A percentile compares a stretch with the other conserved stretches of the same genome.
Evolutionary conservation across 257 asterid genomes (phyloP).

Genomic region (Anisodus acutangulus): DNA sequence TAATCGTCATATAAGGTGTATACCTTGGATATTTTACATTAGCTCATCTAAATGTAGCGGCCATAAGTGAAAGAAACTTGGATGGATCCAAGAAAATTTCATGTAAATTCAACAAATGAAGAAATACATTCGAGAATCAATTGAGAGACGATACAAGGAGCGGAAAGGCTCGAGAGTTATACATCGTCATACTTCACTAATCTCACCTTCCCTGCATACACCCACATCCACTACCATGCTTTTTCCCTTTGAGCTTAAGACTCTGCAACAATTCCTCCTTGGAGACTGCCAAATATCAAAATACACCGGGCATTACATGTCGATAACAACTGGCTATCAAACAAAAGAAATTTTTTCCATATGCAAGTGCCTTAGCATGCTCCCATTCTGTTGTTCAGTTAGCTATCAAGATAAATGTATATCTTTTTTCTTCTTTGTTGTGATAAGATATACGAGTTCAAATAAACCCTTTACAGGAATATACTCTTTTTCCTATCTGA

Average conservation of each 20-base stretch:
- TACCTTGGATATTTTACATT: conserved; percentile 28
- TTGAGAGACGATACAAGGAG: conserved; percentile 18
- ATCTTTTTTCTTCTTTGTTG: not conserved
- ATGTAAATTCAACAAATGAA: conserved; percentile 45
- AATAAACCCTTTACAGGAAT: not conserved
- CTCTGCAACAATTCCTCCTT: conserved; percentile 84
- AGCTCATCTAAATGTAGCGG: not conserved
- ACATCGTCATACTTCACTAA: conserved; percentile 43
- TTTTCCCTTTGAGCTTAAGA: conserved; percentile 45
- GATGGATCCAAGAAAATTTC: conserved; percentile 16
- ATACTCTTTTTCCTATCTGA: not conserved
- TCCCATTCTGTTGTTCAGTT: not conserved
- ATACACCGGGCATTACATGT: conserved; percentile 6
- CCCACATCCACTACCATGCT: conserved; percentile 70
- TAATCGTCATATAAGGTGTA: not conserved
- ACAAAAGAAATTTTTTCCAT: not conserved
- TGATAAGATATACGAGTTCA: not conserved
- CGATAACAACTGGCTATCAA: not conserved
- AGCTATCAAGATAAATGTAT: not conserved
- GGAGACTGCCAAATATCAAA: conserved; percentile 62
- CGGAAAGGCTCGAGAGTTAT: not conserved
- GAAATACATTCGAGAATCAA: conserved; percentile 37
- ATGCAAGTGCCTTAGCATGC: not conserved
- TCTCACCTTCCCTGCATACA: conserved; percentile 73
- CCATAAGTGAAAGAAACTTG: not conserved